Percentiles rank a stretch among this genome's conserved stretches.
These are phyloP conservation scores for Trichoderma guizhouense DNA, from an alignment of 2,329 filamentous ascomycete species.

Conservation along the genomic window DNA sequence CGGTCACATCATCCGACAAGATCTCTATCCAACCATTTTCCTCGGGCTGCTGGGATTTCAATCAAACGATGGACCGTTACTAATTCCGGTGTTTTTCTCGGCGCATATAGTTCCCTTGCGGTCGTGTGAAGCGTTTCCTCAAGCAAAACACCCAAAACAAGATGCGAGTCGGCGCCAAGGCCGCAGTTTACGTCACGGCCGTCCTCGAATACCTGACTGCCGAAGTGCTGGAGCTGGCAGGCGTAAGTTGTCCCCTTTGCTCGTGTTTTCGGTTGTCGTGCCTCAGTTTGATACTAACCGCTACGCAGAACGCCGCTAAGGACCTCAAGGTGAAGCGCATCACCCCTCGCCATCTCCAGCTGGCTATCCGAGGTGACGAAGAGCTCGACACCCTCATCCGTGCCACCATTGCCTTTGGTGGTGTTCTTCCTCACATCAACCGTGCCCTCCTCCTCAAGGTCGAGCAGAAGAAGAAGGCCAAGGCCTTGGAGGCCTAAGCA, in stretches of 20 bases:
- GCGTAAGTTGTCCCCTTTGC: conserved; percentile 52
- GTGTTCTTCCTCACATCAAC: conserved; percentile 98
- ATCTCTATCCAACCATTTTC: background rate
- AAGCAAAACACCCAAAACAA: conserved; percentile 99
- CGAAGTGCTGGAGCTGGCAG: conserved; percentile 95
- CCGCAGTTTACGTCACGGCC: conserved; percentile 95
- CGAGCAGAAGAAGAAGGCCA: conserved; percentile 92
- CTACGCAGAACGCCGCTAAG: conserved; percentile 81
- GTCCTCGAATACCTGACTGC: conserved; percentile 97
- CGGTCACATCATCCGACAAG: background rate
- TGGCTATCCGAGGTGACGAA: conserved; percentile 97
- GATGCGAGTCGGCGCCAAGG: conserved; percentile 98
- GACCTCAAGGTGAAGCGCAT: conserved; percentile 99
- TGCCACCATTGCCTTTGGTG: conserved; percentile 96
- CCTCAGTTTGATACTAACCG: conserved; percentile 22
- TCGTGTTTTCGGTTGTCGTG: background rate
- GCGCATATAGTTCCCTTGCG: conserved; percentile 80
- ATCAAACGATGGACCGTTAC: background rate
- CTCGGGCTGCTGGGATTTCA: background rate
- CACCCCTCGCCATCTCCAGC: conserved; percentile 93
- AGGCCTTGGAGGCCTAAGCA: conserved; percentile 44
- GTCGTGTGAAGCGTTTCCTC: conserved; percentile 99
- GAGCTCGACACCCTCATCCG: conserved; percentile 96
- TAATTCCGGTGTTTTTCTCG: conserved; percentile 13
- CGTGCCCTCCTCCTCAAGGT: conserved; percentile 92